Conservation (phyloP, 176 grass and related monocot genomes). For the Aegilops longissima region DNA sequence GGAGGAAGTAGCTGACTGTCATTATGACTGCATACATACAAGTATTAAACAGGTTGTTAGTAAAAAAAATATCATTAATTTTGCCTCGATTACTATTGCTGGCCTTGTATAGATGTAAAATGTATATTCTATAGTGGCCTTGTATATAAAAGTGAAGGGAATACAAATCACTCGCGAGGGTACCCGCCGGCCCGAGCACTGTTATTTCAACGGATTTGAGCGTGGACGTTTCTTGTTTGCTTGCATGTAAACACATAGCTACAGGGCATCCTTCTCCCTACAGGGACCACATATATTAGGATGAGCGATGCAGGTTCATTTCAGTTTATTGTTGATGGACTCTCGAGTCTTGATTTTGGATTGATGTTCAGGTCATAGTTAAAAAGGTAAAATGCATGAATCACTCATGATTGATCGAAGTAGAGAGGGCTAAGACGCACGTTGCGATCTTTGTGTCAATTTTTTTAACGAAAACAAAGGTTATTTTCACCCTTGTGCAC, state of each 20-base stretch:
- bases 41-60: too few species aligned
- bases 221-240: neutral
- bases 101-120: too few species aligned
- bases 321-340: neutral
- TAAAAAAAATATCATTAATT: too few species aligned
- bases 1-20: too few species aligned
- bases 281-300: neutral
- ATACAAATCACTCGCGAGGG: neutral
- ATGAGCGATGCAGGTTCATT: neutral
- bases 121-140: too few species aligned
- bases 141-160: too few species aligned
- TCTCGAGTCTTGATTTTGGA: neutral
- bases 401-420: neutral
- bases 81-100: too few species aligned
- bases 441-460: neutral
- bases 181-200: neutral
- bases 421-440: neutral
- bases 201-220: neutral
- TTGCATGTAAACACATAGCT: conserved; percentile 12
- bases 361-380: neutral
- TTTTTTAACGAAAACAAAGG: neutral
- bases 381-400: neutral
- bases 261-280: neutral
- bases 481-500: neutral
- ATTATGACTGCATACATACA: too few species aligned